Evolutionary conservation across 2,329 filamentous ascomycete genomes (phyloP).

Genomic region (Fusarium graminum): DNA sequence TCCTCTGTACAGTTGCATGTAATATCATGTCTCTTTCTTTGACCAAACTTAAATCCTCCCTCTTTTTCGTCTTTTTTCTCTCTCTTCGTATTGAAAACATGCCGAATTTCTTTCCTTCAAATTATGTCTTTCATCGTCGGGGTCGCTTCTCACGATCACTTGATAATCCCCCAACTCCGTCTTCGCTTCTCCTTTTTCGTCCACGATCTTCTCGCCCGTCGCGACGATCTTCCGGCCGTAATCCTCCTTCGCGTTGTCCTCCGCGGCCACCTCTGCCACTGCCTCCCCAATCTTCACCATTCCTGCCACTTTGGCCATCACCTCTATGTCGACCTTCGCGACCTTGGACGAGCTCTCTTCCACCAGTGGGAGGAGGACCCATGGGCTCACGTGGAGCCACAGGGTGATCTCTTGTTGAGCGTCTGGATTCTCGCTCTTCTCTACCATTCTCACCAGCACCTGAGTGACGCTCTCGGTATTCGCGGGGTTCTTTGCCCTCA

Average conservation of each 20-base stretch:
- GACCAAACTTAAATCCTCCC: constrained; percentile 18
- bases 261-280: constrained; percentile 53
- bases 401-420: constrained; percentile 48
- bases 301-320: constrained; percentile 45
- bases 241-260: constrained; percentile 51
- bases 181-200: constrained; percentile 62
- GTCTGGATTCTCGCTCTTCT: constrained; percentile 55
- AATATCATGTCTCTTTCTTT: constrained; percentile 6
- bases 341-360: constrained; percentile 51
- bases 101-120: constrained; percentile 22
- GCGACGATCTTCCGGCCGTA: constrained; percentile 52
- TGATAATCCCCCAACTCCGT: constrained; percentile 55
- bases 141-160: constrained; percentile 68
- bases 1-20: constrained; percentile 29
- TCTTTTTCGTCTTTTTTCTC: constrained; percentile 20
- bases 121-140: constrained; percentile 58
- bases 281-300: constrained; percentile 54
- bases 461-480: constrained; percentile 61
- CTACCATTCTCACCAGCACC: constrained; percentile 51
- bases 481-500: constrained; percentile 60
- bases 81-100: constrained; percentile 40
- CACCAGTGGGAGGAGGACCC: constrained; percentile 49
- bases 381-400: constrained; percentile 48
- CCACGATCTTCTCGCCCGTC: constrained; percentile 55
- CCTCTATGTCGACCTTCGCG: constrained; percentile 53